phyloP scores from a whole-genome alignment of 345 rosid species.

The Eucalyptus curtisii region DNA sequence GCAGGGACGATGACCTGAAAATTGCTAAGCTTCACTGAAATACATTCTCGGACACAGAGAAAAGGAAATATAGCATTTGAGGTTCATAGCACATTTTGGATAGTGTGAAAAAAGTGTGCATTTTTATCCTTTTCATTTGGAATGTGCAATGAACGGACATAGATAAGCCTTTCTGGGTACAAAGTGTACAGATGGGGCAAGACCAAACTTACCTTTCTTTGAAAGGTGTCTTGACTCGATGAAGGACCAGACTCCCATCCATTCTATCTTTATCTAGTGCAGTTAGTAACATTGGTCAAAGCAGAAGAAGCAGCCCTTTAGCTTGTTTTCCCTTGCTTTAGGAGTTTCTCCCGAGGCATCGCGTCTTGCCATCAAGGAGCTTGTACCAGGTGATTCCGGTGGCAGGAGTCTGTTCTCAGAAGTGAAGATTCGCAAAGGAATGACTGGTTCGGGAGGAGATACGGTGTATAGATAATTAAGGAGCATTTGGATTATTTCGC shows the following conservation, averaged over 20 bases:
- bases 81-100: background rate
- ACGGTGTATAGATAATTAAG: constrained; percentile 47
- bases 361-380: constrained; percentile 71
- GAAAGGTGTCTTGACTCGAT: background rate
- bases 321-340: constrained; percentile 42
- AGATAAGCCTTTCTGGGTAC: background rate
- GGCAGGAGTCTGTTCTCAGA: constrained; percentile 55
- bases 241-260: background rate
- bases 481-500: constrained; percentile 74
- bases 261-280: background rate
- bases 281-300: constrained; percentile 59
- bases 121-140: background rate
- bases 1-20: background rate
- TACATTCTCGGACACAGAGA: background rate
- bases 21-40: background rate
- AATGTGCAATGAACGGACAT: background rate
- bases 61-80: background rate
- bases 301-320: constrained; percentile 74
- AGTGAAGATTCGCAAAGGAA: constrained; percentile 49
- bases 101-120: background rate
- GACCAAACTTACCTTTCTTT: background rate
- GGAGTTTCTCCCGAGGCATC: constrained; percentile 64
- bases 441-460: constrained; percentile 38
- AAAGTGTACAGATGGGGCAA: background rate
- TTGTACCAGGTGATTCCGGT: constrained; percentile 89